Evolutionary conservation across 345 rosid species (phyloP).

Genomic region (Excoecaria cochinchinensis): DNA sequence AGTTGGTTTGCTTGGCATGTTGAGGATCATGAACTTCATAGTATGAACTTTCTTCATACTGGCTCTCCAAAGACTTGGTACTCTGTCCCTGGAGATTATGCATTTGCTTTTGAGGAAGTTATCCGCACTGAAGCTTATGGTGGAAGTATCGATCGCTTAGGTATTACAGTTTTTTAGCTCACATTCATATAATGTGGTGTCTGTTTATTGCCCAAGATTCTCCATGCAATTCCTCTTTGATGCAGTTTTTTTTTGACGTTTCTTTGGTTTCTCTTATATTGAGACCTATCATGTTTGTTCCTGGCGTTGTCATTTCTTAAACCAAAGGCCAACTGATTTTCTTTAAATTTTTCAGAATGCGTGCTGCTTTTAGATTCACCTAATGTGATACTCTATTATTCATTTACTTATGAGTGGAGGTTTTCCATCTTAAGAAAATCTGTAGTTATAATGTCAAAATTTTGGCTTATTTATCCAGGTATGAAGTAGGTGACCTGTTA

Average conservation of each 20-base stretch:
- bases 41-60: slow-evolving; percentile 96
- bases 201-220: background rate
- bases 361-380: background rate
- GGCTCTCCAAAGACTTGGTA: slow-evolving; percentile 98
- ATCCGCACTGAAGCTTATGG: slow-evolving; percentile 77
- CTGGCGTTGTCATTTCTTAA: slow-evolving; percentile 1
- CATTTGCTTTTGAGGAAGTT: slow-evolving; percentile 85
- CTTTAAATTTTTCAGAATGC: background rate
- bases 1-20: slow-evolving; percentile 99
- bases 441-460: background rate
- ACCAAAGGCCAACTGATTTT: background rate
- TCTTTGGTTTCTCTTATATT: background rate
- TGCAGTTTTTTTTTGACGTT: background rate
- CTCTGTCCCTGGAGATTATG: slow-evolving; percentile 91
- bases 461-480: background rate
- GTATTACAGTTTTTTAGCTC: slow-evolving; percentile 34
- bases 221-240: background rate
- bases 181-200: background rate
- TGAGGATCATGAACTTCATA: slow-evolving; percentile 99
- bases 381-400: background rate
- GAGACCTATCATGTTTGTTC: background rate
- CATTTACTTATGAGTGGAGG: background rate
- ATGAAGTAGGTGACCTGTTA: background rate
- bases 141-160: slow-evolving; percentile 73
- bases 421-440: background rate